Conservation (phyloP, 2,329 filamentous ascomycete species). For the Pseudogymnoascus sp. region DNA sequence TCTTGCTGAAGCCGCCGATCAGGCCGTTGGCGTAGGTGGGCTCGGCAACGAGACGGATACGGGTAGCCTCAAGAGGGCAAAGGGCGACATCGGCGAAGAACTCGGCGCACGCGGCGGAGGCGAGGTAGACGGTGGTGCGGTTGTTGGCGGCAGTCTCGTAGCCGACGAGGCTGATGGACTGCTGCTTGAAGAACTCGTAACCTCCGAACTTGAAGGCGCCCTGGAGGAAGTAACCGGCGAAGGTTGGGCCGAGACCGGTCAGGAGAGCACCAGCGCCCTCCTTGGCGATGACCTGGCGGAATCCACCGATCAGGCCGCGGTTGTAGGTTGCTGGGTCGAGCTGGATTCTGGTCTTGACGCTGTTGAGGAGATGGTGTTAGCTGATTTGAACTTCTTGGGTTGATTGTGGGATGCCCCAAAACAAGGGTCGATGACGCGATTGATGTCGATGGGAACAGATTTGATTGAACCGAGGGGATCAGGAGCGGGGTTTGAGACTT, state of each 20-base stretch:
- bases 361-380: conserved; percentile 33
- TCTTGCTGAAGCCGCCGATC: conserved; percentile 72
- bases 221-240: conserved; percentile 89
- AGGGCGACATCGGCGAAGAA: conserved; percentile 74
- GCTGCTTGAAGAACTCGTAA: conserved; percentile 95
- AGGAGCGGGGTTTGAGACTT: conserved; percentile 43
- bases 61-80: conserved; percentile 86
- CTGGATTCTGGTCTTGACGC: conserved; percentile 94
- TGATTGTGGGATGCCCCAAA: background rate
- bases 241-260: conserved; percentile 78
- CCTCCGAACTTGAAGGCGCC: conserved; percentile 90
- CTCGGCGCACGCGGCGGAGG: conserved; percentile 56
- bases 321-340: conserved; percentile 87
- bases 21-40: conserved; percentile 78
- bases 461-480: background rate
- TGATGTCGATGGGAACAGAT: background rate
- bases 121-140: conserved; percentile 75
- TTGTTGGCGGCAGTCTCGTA: conserved; percentile 70
- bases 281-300: conserved; percentile 74
- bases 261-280: conserved; percentile 81
- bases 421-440: background rate
- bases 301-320: conserved; percentile 75
- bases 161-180: conserved; percentile 72
- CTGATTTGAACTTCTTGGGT: conserved; percentile 13
- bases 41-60: conserved; percentile 86